These are phyloP conservation scores for Stereum hirsutum DNA, from an alignment of 1,284 basidiomycete genomes.

Conservation along the genomic window DNA sequence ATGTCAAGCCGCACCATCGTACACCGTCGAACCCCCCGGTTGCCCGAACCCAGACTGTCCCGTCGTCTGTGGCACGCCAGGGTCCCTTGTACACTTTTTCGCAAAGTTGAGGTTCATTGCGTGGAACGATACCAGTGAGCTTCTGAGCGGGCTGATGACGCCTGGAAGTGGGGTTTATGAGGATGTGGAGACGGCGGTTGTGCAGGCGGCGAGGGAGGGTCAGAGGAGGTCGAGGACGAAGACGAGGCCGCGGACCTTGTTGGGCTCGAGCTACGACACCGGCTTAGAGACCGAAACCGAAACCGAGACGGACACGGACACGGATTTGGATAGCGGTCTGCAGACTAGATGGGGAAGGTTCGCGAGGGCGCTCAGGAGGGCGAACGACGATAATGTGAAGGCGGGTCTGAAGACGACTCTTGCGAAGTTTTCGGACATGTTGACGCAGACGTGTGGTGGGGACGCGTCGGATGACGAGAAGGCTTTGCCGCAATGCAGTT, in stretches of 20 bases:
- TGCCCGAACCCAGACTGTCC: constrained; percentile 74
- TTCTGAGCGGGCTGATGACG: constrained; percentile 25
- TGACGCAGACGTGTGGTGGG: constrained; percentile 41
- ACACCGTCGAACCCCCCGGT: constrained; percentile 50
- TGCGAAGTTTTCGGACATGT: constrained; percentile 18
- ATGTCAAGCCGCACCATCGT: constrained; percentile 49
- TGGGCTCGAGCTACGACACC: not conserved
- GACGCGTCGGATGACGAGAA: constrained; percentile 23
- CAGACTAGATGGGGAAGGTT: constrained; percentile 6
- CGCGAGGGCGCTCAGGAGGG: constrained; percentile 13
- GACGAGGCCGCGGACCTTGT: constrained; percentile 1
- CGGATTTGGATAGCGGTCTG: constrained; percentile 15
- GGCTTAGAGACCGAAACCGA: constrained; percentile 5
- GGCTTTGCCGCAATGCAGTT: constrained; percentile 41
- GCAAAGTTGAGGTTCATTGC: constrained; percentile 37
- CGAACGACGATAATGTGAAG: constrained; percentile 18
- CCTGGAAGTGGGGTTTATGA: constrained; percentile 31
- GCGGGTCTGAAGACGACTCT: constrained; percentile 23
- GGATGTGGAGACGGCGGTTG: constrained; percentile 29
- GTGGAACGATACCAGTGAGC: constrained; percentile 32
- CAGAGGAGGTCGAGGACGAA: constrained; percentile 5
- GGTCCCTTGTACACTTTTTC: constrained; percentile 65
- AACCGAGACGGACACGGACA: not conserved
- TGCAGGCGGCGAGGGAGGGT: constrained; percentile 12
- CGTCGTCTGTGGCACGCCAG: constrained; percentile 71